Evolutionary conservation across 2,329 filamentous ascomycete genomes (phyloP).

Genomic region (Chrysosporium keratinophilum): DNA sequence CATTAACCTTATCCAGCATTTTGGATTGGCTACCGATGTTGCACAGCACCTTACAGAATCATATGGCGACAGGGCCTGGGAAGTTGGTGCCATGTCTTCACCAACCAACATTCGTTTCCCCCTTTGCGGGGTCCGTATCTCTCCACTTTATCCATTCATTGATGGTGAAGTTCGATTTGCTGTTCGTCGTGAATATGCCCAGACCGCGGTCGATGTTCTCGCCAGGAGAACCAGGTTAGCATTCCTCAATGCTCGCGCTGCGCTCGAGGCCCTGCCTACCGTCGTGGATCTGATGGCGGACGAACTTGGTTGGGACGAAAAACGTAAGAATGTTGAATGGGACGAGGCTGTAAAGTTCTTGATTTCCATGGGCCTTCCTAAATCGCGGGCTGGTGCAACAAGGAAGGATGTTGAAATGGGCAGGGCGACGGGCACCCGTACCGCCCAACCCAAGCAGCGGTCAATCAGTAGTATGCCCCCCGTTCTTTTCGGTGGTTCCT

Average conservation of each 20-base stretch:
- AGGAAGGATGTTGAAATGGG: conserved; percentile 48
- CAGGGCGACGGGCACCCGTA: background rate
- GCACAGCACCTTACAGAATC: conserved; percentile 77
- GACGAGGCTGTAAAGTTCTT: conserved; percentile 54
- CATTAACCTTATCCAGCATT: conserved; percentile 91
- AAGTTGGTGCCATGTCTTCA: conserved; percentile 67
- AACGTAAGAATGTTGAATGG: conserved; percentile 65
- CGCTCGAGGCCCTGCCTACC: conserved; percentile 70
- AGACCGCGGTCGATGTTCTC: conserved; percentile 79
- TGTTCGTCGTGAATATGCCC: conserved; percentile 78
- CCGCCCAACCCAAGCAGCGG: background rate
- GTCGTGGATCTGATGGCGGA: conserved; percentile 83
- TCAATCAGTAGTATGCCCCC: background rate
- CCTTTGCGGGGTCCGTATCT: conserved; percentile 69
- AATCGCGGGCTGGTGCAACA: conserved; percentile 45
- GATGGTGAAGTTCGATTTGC: conserved; percentile 88
- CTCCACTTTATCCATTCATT: conserved; percentile 74
- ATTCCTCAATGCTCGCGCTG: conserved; percentile 85
- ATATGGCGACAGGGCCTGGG: conserved; percentile 89
- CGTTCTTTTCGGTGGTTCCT: background rate
- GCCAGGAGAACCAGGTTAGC: conserved; percentile 74
- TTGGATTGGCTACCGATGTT: conserved; percentile 81
- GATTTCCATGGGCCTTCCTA: conserved; percentile 50
- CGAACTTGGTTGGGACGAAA: conserved; percentile 61
- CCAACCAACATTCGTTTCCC: conserved; percentile 73